phyloP scores from a whole-genome alignment of 345 rosid species.

The Rhizophora apiculata region DNA sequence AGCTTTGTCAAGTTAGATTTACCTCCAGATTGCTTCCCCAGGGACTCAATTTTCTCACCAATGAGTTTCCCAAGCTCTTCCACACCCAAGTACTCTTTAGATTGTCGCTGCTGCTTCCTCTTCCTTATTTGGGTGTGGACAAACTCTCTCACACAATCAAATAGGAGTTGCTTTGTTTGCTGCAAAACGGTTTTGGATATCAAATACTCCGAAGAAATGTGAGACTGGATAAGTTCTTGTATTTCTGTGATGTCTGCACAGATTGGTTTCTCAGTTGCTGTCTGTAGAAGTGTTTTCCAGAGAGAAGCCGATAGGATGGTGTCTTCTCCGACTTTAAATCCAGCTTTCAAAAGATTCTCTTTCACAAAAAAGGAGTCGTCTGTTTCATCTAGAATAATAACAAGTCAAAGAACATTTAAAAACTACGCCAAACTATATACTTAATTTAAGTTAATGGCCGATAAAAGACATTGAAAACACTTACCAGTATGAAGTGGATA shows the following conservation, averaged over 20 bases:
- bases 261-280: slow-evolving; percentile 18
- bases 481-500: slow-evolving; percentile 15
- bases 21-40: slow-evolving; percentile 28
- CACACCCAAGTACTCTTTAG: slow-evolving; percentile 13
- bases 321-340: slow-evolving; percentile 26
- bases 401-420: neutral
- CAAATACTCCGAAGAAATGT: slow-evolving; percentile 7
- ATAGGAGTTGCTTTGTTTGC: slow-evolving; percentile 45
- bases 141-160: slow-evolving; percentile 46
- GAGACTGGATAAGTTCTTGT: slow-evolving; percentile 21
- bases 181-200: slow-evolving; percentile 35
- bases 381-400: slow-evolving; percentile 5
- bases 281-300: slow-evolving; percentile 28
- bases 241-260: slow-evolving; percentile 11
- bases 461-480: slow-evolving; percentile 11
- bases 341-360: slow-evolving; percentile 16
- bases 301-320: slow-evolving; percentile 36
- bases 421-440: neutral
- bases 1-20: slow-evolving; percentile 22
- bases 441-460: neutral
- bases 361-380: neutral
- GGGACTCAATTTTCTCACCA: slow-evolving; percentile 27
- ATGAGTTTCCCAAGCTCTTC: slow-evolving; percentile 33
- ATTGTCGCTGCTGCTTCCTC: slow-evolving; percentile 9
- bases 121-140: slow-evolving; percentile 28